A percentile compares a stretch with the other conserved stretches of the same genome.
Conservation (phyloP, 306 rosid genomes). For the Quercus variabilis region DNA sequence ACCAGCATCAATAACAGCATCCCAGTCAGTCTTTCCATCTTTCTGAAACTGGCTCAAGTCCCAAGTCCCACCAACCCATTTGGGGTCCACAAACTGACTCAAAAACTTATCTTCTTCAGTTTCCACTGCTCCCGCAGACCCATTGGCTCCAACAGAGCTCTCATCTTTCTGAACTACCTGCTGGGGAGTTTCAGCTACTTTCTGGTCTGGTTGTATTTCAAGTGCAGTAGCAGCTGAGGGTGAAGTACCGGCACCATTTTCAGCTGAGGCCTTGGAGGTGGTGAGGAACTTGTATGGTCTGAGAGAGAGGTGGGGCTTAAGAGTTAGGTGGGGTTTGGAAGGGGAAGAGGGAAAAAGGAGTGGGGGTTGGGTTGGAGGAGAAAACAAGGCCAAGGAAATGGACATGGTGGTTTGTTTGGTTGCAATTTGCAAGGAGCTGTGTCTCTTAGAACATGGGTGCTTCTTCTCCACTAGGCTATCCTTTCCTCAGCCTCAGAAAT, state of each 20-base stretch:
- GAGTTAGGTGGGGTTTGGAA: slow-evolving; percentile 32
- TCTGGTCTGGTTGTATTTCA: slow-evolving; percentile 28
- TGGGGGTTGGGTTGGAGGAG: slow-evolving; percentile 54
- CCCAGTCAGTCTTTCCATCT: slow-evolving; percentile 78
- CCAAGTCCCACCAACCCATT: slow-evolving; percentile 93
- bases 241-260: slow-evolving; percentile 48
- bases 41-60: slow-evolving; percentile 87
- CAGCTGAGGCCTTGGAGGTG: slow-evolving; percentile 45
- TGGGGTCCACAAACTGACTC: slow-evolving; percentile 49
- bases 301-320: slow-evolving; percentile 31
- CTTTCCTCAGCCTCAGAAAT: slow-evolving; percentile 20
- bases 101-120: slow-evolving; percentile 34
- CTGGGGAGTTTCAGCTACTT: slow-evolving; percentile 24
- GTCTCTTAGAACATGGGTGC: slow-evolving; percentile 27
- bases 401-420: slow-evolving; percentile 22
- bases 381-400: slow-evolving; percentile 70
- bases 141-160: slow-evolving; percentile 46
- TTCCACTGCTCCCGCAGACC: slow-evolving; percentile 33
- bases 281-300: slow-evolving; percentile 27
- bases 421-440: not conserved
- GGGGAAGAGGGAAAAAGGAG: slow-evolving; percentile 37
- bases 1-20: slow-evolving; percentile 97
- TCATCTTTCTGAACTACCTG: slow-evolving; percentile 20
- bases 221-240: slow-evolving; percentile 30
- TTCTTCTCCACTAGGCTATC: slow-evolving; percentile 20